A percentile compares a stretch with the other conserved stretches of the same genome.
Conservation (phyloP, 1,284 basidiomycete species). For the Cryptococcus maquisensis region DNA sequence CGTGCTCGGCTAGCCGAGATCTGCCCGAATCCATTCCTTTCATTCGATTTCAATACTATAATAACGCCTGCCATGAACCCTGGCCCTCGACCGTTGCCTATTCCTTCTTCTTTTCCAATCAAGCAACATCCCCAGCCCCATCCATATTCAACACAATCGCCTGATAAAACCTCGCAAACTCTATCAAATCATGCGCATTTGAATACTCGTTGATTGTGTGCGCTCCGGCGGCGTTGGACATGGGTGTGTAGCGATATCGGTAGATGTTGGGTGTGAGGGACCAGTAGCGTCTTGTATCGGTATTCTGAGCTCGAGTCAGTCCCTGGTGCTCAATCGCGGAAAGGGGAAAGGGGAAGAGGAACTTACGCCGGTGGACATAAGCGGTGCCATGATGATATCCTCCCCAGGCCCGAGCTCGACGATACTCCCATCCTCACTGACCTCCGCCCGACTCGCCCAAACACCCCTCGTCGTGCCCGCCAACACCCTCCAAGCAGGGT, state of each 20-base stretch:
- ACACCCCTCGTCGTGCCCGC: constrained; percentile 28
- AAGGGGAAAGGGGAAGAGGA: too few relatives aligned
- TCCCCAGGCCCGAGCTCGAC: constrained; percentile 21
- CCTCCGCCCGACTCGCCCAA: constrained; percentile 24
- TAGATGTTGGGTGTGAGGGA: constrained; percentile 51
- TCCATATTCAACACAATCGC: constrained; percentile 32
- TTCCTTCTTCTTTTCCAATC: too few relatives aligned
- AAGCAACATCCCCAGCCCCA: constrained; percentile 18
- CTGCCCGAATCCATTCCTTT: too few relatives aligned
- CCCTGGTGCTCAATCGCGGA: background rate
- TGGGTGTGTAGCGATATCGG: constrained; percentile 48
- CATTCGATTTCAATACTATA: too few relatives aligned
- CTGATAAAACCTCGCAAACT: constrained; percentile 32
- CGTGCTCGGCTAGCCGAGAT: too few relatives aligned
- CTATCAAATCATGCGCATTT: constrained; percentile 25
- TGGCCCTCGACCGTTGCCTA: too few relatives aligned
- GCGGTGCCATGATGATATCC: constrained; percentile 31
- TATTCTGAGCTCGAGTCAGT: constrained; percentile 33
- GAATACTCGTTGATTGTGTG: constrained; percentile 54
- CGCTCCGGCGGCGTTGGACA: constrained; percentile 38
- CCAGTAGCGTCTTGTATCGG: constrained; percentile 51
- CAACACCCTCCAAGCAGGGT: constrained; percentile 25
- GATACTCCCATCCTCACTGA: constrained; percentile 19
- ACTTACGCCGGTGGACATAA: constrained; percentile 28
- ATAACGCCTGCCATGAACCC: too few relatives aligned